Evolutionary conservation across 306 rosid species (phyloP).

Genomic region (Calophaca sinica): DNA sequence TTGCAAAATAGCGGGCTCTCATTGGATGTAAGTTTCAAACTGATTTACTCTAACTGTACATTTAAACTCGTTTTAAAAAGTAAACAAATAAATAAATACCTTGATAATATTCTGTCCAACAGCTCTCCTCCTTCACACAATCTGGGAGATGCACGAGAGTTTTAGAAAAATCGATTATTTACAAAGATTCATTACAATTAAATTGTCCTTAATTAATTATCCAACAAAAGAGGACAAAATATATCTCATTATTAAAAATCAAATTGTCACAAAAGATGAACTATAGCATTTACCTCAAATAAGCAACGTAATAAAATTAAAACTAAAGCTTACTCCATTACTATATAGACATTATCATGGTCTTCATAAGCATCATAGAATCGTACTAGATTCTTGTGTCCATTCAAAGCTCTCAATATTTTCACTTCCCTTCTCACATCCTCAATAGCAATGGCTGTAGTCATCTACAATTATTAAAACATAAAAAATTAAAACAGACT

Average conservation of each 20-base stretch:
- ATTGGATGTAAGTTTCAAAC: too few species aligned
- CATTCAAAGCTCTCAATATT: constrained; percentile 88
- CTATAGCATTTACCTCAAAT: neutral
- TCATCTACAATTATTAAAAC: constrained; percentile 69
- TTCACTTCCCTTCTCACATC: constrained; percentile 97
- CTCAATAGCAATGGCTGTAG: constrained; percentile 93
- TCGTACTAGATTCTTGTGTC: constrained; percentile 75
- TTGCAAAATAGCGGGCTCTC: too few species aligned
- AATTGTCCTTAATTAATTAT: neutral
- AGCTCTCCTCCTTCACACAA: constrained; percentile 98
- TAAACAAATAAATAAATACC: constrained; percentile 57
- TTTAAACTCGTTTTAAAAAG: constrained; percentile 1
- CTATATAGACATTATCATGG: constrained; percentile 84
- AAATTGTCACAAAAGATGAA: neutral
- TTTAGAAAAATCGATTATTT: neutral
- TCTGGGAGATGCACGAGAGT: constrained; percentile 53
- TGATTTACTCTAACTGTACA: too few species aligned
- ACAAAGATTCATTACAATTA: neutral
- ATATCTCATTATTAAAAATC: neutral
- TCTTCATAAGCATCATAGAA: constrained; percentile 91
- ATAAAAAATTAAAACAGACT: neutral
- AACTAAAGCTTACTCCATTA: constrained; percentile 79
- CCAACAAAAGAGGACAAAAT: constrained; percentile 21
- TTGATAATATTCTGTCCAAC: constrained; percentile 87
- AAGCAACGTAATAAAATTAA: neutral